Conservation (phyloP, 225 moss, liverwort and hornwort genomes). For the Neckera pumila region DNA sequence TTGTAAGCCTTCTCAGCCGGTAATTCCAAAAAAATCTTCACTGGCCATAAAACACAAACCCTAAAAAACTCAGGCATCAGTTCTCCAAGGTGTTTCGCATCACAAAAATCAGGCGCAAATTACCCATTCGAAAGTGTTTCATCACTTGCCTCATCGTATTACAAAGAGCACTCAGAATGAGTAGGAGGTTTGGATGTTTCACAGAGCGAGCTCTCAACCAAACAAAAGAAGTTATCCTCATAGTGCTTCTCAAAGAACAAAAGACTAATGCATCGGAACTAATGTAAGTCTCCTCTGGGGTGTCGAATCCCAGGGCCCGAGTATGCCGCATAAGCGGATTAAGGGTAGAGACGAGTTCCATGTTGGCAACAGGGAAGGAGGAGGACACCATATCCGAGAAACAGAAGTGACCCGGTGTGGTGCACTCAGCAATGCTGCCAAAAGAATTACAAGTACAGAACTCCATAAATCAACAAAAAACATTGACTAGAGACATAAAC, state of each 20-base stretch:
- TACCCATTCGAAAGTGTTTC: slow-evolving; percentile 39
- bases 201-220: slow-evolving; percentile 7
- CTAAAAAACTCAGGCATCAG: slow-evolving; percentile 22
- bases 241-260: background rate
- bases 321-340: slow-evolving; percentile 7
- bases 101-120: slow-evolving; percentile 59
- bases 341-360: background rate
- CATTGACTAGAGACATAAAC: accelerated
- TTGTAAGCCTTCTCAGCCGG: slow-evolving; percentile 13
- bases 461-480: accelerated
- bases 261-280: too few species aligned
- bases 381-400: slow-evolving; percentile 45
- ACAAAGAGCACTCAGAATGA: slow-evolving; percentile 6
- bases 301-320: slow-evolving; percentile 45
- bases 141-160: background rate
- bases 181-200: slow-evolving; percentile 23
- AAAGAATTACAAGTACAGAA: background rate
- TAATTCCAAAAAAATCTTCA: slow-evolving; percentile 35
- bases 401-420: slow-evolving; percentile 11
- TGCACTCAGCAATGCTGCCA: slow-evolving; percentile 56
- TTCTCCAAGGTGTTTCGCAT: slow-evolving; percentile 65
- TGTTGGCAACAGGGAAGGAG: slow-evolving; percentile 59
- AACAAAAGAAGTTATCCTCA: background rate
- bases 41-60: background rate
- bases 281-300: slow-evolving; percentile 23